Evolutionary conservation across 2,329 filamentous ascomycete species (phyloP), one percentile per base, ranked within the genome.

Genomic region (Mycosphaerella sp.): DNA sequence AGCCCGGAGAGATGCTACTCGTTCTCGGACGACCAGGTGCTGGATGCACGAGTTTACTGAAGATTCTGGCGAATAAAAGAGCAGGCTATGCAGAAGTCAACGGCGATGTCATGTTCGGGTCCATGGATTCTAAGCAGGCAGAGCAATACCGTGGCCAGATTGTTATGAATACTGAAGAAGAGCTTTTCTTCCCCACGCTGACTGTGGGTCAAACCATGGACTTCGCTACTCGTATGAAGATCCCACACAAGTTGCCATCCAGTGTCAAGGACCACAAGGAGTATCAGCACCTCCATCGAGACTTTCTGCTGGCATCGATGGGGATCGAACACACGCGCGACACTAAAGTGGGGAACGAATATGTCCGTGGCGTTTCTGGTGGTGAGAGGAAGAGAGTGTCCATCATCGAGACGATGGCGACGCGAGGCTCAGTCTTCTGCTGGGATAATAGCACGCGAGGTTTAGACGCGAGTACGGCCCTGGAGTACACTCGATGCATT

Each of bases 371-470:
- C 59, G 80, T 87, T 0, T 82, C 79, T 13, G 84, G 83, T 25
- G 84, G 84, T 27, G 83, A 87, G 65, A 70, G 82, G 5, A 86
- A 86, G 67, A 77, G 84, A 57, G 82, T 86, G 0, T 84, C 80
- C 1, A 85, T 87, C 45, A 78, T 82, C 3, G 84, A 87, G 60
- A 78, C 75, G 9, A 64, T 86, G 52, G 76, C 80, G 0, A 78
- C 78, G 0, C 71, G 75, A 6, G 80, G 74, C 1, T 76, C 77
- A 0, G 74, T 87, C 1, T 79, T 76, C 44, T 84, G 79, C 64
- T 85, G 81, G 82, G 83, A 86, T 54, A 85, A 86, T 64, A 78
- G 75, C 7, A 86, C 82, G 0, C 70, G 82, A 51, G 83, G 83
- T 45, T 70, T 86, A 0, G 83, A 86, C 61, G 81, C 82, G 0